Evolutionary conservation across 2,329 filamentous ascomycete species (phyloP).

Genomic region (Monosporascus sp.): DNA sequence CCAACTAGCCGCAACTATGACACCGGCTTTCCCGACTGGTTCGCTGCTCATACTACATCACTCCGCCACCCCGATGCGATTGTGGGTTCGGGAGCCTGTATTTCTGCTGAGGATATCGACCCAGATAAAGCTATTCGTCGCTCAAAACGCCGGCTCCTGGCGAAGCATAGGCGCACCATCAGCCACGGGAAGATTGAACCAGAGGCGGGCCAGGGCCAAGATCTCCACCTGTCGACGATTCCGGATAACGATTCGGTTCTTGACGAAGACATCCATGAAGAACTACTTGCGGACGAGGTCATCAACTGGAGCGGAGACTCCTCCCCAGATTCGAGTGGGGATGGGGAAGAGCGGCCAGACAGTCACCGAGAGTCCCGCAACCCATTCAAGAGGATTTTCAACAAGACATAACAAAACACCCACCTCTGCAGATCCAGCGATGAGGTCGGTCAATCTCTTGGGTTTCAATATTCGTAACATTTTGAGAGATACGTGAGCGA

Average conservation of each 20-base stretch:
- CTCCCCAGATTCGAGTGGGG: not conserved
- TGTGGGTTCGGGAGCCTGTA: slow-evolving; percentile 49
- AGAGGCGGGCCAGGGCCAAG: slow-evolving; percentile 28
- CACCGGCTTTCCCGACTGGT: slow-evolving; percentile 30
- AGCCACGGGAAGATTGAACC: slow-evolving; percentile 41
- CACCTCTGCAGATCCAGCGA: not conserved
- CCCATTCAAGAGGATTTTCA: slow-evolving; percentile 13
- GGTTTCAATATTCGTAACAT: not conserved
- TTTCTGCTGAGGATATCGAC: slow-evolving; percentile 50
- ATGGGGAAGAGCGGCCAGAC: not conserved
- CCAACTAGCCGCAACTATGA: slow-evolving; percentile 25
- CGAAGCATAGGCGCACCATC: slow-evolving; percentile 41
- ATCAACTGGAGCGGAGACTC: not conserved
- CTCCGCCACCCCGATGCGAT: slow-evolving; percentile 58
- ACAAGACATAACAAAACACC: slow-evolving; percentile 5
- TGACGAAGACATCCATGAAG: not conserved
- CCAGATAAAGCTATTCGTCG: slow-evolving; percentile 36
- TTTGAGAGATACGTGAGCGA: too few relatives aligned
- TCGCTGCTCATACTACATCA: slow-evolving; percentile 49
- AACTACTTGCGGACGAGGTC: not conserved
- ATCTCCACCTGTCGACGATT: slow-evolving; percentile 7
- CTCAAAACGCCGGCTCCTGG: slow-evolving; percentile 41
- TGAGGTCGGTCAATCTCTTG: not conserved
- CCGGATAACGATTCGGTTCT: not conserved
- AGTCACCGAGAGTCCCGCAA: not conserved